phyloP scores from a whole-genome alignment of 176 grass and related monocot species.

The Rhynchospora pubera region DNA sequence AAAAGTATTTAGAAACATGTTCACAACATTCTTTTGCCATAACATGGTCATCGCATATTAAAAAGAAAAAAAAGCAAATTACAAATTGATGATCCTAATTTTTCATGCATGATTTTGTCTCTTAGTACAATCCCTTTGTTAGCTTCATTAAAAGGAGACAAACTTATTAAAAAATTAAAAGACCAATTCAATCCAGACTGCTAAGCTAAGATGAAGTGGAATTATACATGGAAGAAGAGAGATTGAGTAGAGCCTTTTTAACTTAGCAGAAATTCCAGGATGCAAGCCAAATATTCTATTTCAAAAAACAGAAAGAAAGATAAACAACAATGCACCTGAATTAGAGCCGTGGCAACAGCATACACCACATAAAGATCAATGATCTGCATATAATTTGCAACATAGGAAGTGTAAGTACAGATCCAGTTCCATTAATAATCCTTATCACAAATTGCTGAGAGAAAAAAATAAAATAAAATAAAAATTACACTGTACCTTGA shows the following conservation, averaged over 20 bases:
- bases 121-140: neutral
- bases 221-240: neutral
- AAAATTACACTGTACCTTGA: conserved; percentile 35
- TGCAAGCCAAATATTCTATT: neutral
- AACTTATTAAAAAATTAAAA: neutral
- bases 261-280: too few relatives aligned
- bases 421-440: neutral
- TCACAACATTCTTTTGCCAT: neutral
- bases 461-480: too few relatives aligned
- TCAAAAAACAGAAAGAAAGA: neutral
- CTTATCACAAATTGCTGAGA: neutral
- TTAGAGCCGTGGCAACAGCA: conserved; percentile 38
- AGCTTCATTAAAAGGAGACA: neutral
- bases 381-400: conserved; percentile 39
- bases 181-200: neutral
- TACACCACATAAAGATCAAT: conserved; percentile 80
- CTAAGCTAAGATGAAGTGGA: neutral
- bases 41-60: neutral
- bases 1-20: neutral
- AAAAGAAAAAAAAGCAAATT: neutral
- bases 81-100: neutral
- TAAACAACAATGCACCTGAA: conserved; percentile 41
- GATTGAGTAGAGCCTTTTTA: neutral
- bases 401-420: neutral
- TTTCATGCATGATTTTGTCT: neutral